Evolutionary conservation across 768 basidiomycete species (phyloP), one percentile per base, ranked within the genome.

Genomic region (Sarcomyxa edulis): DNA sequence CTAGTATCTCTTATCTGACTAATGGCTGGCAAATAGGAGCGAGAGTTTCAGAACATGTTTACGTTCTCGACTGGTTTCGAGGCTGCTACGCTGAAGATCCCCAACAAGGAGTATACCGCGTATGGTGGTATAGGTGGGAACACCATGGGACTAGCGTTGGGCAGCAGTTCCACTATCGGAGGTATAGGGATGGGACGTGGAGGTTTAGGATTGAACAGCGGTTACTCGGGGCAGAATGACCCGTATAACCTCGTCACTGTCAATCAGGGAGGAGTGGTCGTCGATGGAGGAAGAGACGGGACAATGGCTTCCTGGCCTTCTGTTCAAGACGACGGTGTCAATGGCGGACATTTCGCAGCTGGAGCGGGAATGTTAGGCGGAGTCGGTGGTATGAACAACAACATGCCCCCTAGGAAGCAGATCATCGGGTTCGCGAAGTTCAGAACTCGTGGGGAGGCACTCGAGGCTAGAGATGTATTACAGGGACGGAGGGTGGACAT

Each of bases 41-140:
- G 96, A 21, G 96, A 99, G 64, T 99, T 98, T 61, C 91, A 95
- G 60, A 97, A 97, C 58, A 95, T 99, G 87, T 99, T 99, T 59
- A 91, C 93, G 6, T 99, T 99, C 54, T 91, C 89, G 3, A 66
- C 76, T 1, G 96, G 93, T 8, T 99, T 98, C 52, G 96, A 98
- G 59, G 96, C 94, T 16, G 95, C 96, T 6, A 96, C 94, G 5
- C 73, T 99, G 49, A 99, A 97, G 73, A 91, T 95, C 42, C 96
- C 96, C 2, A 90, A 91, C 68, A 85, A 92, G 62, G 88, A 92
- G 52, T 82, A 78, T 47, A 84, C 84, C 15, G 74, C 85, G 26
- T 90, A 87, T 47, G 78, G 78, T 15, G 67, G 59, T 50, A n/a
- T n/a, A n/a, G n/a, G n/a, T n/a, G n/a, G n/a, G n/a, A n/a, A n/a